These are phyloP conservation scores for Penicillium egyptiacum DNA, from an alignment of 495 filamentous ascomycete species.

Conservation along the genomic window DNA sequence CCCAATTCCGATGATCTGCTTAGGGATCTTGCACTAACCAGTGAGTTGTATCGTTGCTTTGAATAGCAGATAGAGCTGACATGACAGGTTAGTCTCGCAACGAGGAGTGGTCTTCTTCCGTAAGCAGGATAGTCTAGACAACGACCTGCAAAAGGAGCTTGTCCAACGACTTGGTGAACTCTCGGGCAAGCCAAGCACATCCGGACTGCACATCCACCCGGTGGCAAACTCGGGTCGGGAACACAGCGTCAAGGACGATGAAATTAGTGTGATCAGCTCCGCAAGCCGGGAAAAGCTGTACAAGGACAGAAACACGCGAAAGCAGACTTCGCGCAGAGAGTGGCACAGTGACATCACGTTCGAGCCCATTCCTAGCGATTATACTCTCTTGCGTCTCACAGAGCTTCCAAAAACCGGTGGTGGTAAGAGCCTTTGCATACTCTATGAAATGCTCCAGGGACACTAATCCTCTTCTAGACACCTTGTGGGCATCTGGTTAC, in stretches of 20 bases:
- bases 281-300: constrained; percentile 59
- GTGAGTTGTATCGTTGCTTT: constrained; percentile 34
- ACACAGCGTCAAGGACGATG: constrained; percentile 58
- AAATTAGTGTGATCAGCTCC: constrained; percentile 73
- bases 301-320: constrained; percentile 29
- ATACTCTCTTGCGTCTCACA: constrained; percentile 61
- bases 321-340: constrained; percentile 28
- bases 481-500: constrained; percentile 74
- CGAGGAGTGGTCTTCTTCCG: constrained; percentile 84
- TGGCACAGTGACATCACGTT: constrained; percentile 78
- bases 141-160: constrained; percentile 68
- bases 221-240: constrained; percentile 63
- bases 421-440: constrained; percentile 39
- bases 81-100: constrained; percentile 61
- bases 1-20: constrained; percentile 66
- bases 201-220: constrained; percentile 71
- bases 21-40: constrained; percentile 64
- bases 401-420: constrained; percentile 69
- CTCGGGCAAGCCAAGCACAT: constrained; percentile 65
- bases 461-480: constrained; percentile 46
- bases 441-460: not conserved
- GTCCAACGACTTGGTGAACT: constrained; percentile 61
- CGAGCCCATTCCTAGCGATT: constrained; percentile 68
- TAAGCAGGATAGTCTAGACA: constrained; percentile 62
- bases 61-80: not conserved